Conservation (phyloP, 148 eudicot species). For the Simmondsia chinensis region DNA sequence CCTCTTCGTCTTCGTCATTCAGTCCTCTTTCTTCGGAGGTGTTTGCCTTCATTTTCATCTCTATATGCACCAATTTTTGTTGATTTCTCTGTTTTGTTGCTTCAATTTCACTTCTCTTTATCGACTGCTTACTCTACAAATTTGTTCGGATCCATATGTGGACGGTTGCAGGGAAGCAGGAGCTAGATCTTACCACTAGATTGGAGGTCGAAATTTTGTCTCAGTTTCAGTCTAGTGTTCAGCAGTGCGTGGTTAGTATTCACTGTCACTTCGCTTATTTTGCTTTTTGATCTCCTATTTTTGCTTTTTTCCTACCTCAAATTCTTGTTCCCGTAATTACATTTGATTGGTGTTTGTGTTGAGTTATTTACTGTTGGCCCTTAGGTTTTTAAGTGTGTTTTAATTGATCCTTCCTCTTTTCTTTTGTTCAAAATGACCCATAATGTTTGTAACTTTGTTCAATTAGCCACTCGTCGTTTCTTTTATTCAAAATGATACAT, state of each 20-base stretch:
- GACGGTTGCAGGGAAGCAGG: conserved; percentile 30
- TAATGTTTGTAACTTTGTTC: too few relatives aligned
- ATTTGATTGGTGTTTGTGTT: too few relatives aligned
- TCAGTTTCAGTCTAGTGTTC: conserved; percentile 54
- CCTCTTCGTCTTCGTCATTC: conserved; percentile 51
- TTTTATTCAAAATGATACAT: neutral
- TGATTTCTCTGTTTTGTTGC: neutral
- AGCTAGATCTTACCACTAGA: conserved; percentile 9
- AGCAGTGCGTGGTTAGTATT: conserved; percentile 75
- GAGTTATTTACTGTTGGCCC: too few relatives aligned
- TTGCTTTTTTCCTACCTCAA: neutral
- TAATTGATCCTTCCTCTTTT: too few relatives aligned
- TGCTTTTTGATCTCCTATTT: neutral
- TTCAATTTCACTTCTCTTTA: neutral
- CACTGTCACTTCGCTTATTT: neutral
- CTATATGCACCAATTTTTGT: neutral
- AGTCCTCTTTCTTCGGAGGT: conserved; percentile 48
- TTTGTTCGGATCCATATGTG: too few relatives aligned
- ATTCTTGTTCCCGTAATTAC: neutral
- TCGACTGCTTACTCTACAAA: neutral
- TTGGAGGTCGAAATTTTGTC: conserved; percentile 38
- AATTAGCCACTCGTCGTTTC: neutral
- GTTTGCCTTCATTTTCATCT: neutral
- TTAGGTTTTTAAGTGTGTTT: neutral
- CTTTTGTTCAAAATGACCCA: too few relatives aligned